A percentile compares a stretch with the other conserved stretches of the same genome.
Evolutionary conservation across 2,329 filamentous ascomycete species (phyloP).

Genomic region (Colletotrichum abscissum): DNA sequence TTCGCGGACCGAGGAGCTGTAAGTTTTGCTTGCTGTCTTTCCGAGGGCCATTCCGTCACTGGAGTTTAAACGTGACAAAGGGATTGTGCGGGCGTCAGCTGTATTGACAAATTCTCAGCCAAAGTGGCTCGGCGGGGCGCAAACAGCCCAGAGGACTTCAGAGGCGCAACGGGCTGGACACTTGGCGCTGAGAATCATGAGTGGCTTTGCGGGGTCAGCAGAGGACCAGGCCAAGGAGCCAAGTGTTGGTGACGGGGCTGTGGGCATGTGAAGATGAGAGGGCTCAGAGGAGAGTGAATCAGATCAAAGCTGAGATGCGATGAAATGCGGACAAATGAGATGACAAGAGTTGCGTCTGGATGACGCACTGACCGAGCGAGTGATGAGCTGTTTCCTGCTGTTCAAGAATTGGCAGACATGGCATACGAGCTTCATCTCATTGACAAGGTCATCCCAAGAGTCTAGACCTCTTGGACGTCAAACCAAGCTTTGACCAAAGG

Average conservation of each 20-base stretch:
- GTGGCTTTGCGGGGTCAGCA: constrained; percentile 28
- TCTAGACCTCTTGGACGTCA: not conserved
- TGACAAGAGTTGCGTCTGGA: not conserved
- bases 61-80: not conserved
- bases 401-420: not conserved
- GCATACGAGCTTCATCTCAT: not conserved
- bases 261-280: constrained; percentile 27
- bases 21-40: not conserved
- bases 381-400: not conserved
- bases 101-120: not conserved
- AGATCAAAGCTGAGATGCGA: not conserved
- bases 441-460: not conserved
- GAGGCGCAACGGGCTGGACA: constrained; percentile 9
- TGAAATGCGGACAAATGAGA: not conserved
- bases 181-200: constrained; percentile 28
- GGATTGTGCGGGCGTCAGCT: not conserved
- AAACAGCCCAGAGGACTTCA: not conserved
- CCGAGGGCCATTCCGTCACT: not conserved
- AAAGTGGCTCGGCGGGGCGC: not conserved
- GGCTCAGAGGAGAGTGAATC: not conserved
- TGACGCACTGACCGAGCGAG: constrained; percentile 1
- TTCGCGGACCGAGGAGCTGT: not conserved
- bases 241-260: constrained; percentile 13
- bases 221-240: constrained; percentile 13
- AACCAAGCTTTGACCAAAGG: constrained; percentile 20